Evolutionary conservation across 495 filamentous ascomycete species (phyloP).

Genomic region (Aspergillus nidulans): DNA sequence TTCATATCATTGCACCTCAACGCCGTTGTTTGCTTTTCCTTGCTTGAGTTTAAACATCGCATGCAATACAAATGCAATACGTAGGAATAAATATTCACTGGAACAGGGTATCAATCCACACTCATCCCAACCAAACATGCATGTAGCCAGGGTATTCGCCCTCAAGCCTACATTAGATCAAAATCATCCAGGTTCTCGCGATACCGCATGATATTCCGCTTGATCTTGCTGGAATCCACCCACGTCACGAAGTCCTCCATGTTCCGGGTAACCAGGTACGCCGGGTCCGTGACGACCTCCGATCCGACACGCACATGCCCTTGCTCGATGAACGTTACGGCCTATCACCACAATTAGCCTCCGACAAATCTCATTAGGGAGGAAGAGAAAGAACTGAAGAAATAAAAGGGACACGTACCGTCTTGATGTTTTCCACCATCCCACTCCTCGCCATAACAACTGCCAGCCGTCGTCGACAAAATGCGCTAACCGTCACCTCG

Average conservation of each 20-base stretch:
- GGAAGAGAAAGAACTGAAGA: constrained; percentile 11
- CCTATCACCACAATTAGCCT: constrained; percentile 22
- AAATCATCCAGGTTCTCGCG: constrained; percentile 95
- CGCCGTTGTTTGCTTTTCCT: neutral
- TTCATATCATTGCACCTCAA: neutral
- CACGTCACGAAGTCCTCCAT: constrained; percentile 98
- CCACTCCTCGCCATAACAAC: constrained; percentile 83
- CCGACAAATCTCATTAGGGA: neutral
- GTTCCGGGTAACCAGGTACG: constrained; percentile 52
- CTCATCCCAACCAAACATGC: neutral
- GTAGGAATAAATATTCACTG: neutral
- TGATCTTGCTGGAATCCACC: constrained; percentile 96
- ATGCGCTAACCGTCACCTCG: constrained; percentile 77
- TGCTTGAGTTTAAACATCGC: neutral
- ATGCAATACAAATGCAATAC: neutral
- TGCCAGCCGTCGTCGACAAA: constrained; percentile 73
- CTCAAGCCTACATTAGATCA: constrained; percentile 68
- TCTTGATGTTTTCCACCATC: constrained; percentile 85
- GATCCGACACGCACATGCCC: constrained; percentile 92
- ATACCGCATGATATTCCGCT: constrained; percentile 88
- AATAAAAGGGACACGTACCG: constrained; percentile 27
- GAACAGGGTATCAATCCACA: constrained; percentile 4
- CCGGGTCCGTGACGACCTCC: constrained; percentile 82
- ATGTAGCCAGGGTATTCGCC: neutral
- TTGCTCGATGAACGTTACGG: constrained; percentile 86